Conservation (phyloP, 2,329 filamentous ascomycete genomes). For the Epichloe sibirici region DNA sequence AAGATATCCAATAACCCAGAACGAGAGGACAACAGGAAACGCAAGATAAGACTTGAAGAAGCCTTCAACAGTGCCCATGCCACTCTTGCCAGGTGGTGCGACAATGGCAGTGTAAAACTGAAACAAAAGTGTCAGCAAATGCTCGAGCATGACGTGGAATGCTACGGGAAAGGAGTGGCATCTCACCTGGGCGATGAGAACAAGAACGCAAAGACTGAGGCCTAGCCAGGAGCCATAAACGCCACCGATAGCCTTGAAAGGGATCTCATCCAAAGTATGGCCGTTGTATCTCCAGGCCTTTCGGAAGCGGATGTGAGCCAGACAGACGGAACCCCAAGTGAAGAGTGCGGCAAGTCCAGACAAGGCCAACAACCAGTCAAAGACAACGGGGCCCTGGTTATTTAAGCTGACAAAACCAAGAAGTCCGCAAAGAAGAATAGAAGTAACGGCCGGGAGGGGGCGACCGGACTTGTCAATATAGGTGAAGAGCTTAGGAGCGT, state of each 20-base stretch:
- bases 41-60: constrained; percentile 47
- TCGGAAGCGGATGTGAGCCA: constrained; percentile 54
- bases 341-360: constrained; percentile 50
- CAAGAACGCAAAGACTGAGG: constrained; percentile 41
- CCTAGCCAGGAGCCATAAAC: constrained; percentile 53
- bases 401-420: constrained; percentile 33
- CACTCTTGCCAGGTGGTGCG: constrained; percentile 19
- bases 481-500: constrained; percentile 42
- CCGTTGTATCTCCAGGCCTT: constrained; percentile 45
- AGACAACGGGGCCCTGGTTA: constrained; percentile 34
- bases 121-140: not conserved
- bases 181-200: constrained; percentile 40
- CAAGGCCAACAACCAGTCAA: constrained; percentile 50
- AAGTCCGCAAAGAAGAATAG: constrained; percentile 36
- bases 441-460: constrained; percentile 36
- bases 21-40: constrained; percentile 39
- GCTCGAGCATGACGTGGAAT: not conserved
- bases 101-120: constrained; percentile 39
- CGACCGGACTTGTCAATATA: constrained; percentile 47
- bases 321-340: constrained; percentile 52
- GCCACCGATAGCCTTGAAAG: constrained; percentile 49
- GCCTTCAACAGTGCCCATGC: constrained; percentile 29
- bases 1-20: constrained; percentile 45
- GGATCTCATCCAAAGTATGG: constrained; percentile 52
- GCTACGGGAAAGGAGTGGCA: not conserved